Base-by-base conservation (phyloP, 805 yeast genomes). In the Teunomyces pallodes region DNA sequence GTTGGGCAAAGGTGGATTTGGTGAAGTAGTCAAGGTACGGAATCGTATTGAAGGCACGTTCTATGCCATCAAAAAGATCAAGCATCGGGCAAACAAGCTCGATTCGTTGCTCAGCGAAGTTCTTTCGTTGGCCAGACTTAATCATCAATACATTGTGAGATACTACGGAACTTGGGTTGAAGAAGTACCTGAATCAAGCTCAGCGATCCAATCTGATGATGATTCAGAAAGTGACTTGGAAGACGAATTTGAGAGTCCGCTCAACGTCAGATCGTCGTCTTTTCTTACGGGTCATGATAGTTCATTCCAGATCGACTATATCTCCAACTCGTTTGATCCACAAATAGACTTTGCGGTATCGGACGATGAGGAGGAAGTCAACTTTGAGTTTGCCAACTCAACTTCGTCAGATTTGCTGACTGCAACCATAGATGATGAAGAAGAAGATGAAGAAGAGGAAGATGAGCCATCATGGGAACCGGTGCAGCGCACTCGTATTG, bases 131-230 rank as follows among this genome's bases (percentile, higher is more conserved):
- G 96, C 98, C 2, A 76, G 98, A 51, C 74, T 94, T 46, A 92
- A 91, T 57, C 97, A 94, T 61, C 97, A 91, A 62, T 92, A 90
- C 64, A 97, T 94, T 36, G 99, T 94, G 3, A 73, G 99, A 48
- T 94, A 94, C 66, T 94, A 88, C 67, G 96, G 97, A 3, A 96
- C 97, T 0, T 94, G 99, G 99, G 79, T 92, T 4, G 97, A 91
- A 61, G 95, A 89, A 47, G 84, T 83, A 27, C 57, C 61, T 24
- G 55, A 58, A 1, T 61, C 17, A 6, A 55, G 54, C 9, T 59
- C 59, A 1, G 67, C 61, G 4, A 39, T 45, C 36, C 45, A 41
- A 14, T 42, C 48, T 26, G 55, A 46, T 12, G 43, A 46, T 27
- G 46, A 41, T 5, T 24, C 43, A 6, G 48, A 45, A 9, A 43